Conservation (phyloP, 768 basidiomycete species). For the Hygrophorus russula region DNA sequence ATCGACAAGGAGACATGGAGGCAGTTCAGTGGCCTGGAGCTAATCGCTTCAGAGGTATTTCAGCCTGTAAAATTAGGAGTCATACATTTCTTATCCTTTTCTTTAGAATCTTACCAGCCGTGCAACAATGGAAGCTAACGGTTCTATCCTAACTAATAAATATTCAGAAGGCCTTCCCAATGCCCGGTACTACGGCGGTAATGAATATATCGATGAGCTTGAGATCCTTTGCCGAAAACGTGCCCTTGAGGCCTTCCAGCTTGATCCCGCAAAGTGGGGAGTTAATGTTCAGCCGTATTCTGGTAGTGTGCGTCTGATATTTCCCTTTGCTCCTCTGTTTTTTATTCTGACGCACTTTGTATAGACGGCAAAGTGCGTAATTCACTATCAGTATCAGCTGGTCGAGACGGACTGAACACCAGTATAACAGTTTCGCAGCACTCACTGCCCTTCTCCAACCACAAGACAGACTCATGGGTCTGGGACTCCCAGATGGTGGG, state of each 20-base stretch:
- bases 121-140: slow-evolving; percentile 96
- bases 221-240: slow-evolving; percentile 92
- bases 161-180: slow-evolving; percentile 99
- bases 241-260: slow-evolving; percentile 91
- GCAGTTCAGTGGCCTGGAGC: slow-evolving; percentile 94
- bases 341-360: not conserved
- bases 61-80: not conserved
- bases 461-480: slow-evolving; percentile 5
- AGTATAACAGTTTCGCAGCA: slow-evolving; percentile 71
- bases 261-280: slow-evolving; percentile 89
- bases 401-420: slow-evolving; percentile 1
- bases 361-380: slow-evolving; percentile 77
- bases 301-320: slow-evolving; percentile 53
- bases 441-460: slow-evolving; percentile 38
- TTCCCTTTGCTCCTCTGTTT: not conserved
- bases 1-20: slow-evolving; percentile 99
- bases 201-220: slow-evolving; percentile 96
- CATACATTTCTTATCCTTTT: not conserved
- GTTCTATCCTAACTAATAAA: slow-evolving; percentile 97
- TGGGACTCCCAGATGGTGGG: slow-evolving; percentile 25
- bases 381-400: not conserved
- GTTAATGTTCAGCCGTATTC: slow-evolving; percentile 99
- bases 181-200: slow-evolving; percentile 95
- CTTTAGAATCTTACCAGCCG: slow-evolving; percentile 87
- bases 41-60: slow-evolving; percentile 94